These are phyloP conservation scores for Mycena amicta DNA, from an alignment of 768 basidiomycete species.

Conservation along the genomic window DNA sequence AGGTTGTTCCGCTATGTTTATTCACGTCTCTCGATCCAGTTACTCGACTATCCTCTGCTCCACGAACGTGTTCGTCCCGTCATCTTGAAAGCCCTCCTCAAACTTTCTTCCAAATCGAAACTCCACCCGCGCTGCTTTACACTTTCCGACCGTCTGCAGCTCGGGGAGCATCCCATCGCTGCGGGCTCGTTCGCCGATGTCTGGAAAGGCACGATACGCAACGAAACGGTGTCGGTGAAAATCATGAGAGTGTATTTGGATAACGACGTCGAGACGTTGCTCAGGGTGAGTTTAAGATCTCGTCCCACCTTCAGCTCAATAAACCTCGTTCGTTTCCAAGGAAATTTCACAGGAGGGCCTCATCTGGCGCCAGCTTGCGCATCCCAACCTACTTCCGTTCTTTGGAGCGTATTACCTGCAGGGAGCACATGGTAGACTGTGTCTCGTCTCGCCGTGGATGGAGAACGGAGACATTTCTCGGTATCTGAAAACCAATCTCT, in stretches of 20 bases:
- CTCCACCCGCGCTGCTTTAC: constrained; percentile 16
- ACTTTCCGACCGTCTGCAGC: constrained; percentile 12
- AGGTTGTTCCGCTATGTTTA: too few species aligned
- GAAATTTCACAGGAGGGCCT: constrained; percentile 23
- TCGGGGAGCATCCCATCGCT: constrained; percentile 3
- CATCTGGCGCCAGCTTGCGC: constrained; percentile 35
- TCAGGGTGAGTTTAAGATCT: constrained; percentile 5
- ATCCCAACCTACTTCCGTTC: constrained; percentile 35
- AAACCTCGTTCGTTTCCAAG: constrained; percentile 7
- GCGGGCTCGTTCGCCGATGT: constrained; percentile 21
- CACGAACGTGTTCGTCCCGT: constrained; percentile 15
- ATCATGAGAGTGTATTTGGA: constrained; percentile 21
- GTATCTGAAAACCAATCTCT: constrained; percentile 31
- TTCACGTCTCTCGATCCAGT: constrained; percentile 5
- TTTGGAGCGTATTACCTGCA: constrained; percentile 29
- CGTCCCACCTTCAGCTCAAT: constrained; percentile 5
- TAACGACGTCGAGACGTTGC: constrained; percentile 12
- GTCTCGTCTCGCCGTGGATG: constrained; percentile 46
- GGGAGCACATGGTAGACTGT: constrained; percentile 17
- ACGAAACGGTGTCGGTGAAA: constrained; percentile 17
- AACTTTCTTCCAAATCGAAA: constrained; percentile 9
- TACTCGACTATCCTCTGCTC: constrained; percentile 20
- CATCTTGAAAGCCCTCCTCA: constrained; percentile 16
- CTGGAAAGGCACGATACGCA: constrained; percentile 15
- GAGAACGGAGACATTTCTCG: constrained; percentile 30